Percentiles rank a stretch among this genome's conserved stretches.
Conservation (phyloP, 2,329 filamentous ascomycete species). For the Pezizomycotina sp. region DNA sequence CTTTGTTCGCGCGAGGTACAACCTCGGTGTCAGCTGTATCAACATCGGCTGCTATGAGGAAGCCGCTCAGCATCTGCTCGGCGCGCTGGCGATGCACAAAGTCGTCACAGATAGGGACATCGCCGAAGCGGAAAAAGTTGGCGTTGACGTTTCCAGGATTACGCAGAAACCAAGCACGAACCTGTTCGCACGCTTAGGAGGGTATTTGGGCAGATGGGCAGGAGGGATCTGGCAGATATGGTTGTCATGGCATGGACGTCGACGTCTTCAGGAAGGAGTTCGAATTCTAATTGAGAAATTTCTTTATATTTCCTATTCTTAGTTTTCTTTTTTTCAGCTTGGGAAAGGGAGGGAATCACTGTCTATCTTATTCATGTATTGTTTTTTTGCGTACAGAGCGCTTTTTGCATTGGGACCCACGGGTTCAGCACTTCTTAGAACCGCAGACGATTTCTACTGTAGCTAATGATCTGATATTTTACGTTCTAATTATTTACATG, state of each 20-base stretch:
- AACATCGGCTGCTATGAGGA: constrained; percentile 92
- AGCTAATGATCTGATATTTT: too few species aligned
- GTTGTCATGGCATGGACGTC: constrained; percentile 81
- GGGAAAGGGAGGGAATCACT: too few species aligned
- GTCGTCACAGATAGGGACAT: constrained; percentile 68
- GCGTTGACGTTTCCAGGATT: constrained; percentile 45
- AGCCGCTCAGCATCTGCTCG: constrained; percentile 80
- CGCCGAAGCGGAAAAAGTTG: constrained; percentile 30
- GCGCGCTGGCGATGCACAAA: constrained; percentile 89
- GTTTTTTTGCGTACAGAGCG: too few species aligned
- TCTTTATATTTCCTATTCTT: too few species aligned
- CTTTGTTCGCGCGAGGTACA: constrained; percentile 93
- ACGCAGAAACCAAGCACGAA: constrained; percentile 95
- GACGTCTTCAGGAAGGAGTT: constrained; percentile 78
- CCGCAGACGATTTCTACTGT: too few species aligned
- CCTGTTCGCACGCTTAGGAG: constrained; percentile 76
- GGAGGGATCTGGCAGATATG: constrained; percentile 71
- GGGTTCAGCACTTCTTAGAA: too few species aligned
- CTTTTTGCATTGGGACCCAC: too few species aligned
- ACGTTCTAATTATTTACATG: too few species aligned
- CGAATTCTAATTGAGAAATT: constrained; percentile 56
- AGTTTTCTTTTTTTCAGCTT: too few species aligned
- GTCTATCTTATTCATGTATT: too few species aligned
- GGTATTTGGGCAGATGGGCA: constrained; percentile 92
- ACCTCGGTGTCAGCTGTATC: constrained; percentile 89